Evolutionary conservation across 78 protist genomes (phyloP), one percentile per base, ranked within the genome.

Genomic region (Dictyostelium capitatum): DNA sequence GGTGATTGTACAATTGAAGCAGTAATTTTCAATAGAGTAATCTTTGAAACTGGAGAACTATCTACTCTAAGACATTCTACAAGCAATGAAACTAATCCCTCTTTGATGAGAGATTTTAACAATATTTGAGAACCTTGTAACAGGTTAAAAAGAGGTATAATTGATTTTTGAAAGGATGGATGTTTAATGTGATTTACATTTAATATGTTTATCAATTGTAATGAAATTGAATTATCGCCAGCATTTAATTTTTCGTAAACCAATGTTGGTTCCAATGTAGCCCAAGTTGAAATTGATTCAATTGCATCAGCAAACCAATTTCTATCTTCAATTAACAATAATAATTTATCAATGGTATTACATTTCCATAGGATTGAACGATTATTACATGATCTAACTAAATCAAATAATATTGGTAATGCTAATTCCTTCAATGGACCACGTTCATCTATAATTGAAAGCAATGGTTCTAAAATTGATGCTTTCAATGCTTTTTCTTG

Each of bases 261-360:
- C 7, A 50, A 43, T 51, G 41, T 19, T 3, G 93, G 53, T 32
- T 87, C 93, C 2, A 87, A 41, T 12, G 83, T n/a, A 4, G 93
- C 84, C 93, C 93, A 87, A 0, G 93, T 82, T 10, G 82, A 82
- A 64, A 87, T 87, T 17, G 93, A 77, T 77, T 87, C 93, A 0
- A 87, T 87, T 47, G 93, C 93, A 50, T 87, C 93, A 0, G 93
- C 93, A 77, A 87, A 87, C 93, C 93, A 87, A 37, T 87, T 87
- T 25, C 56, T 32, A 37, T 87, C 93, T 4, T 77, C 70, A 20
- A 77, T 80, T 7, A 87, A 25, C 15, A 30, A 69, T 3, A 87
- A 32, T 1, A 87, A 84, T 30, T 77, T 77, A 47, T 46, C 79
- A 20, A 87, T 32, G 17, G 84, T 77, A 32, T 87, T 64, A 43